Conservation (phyloP, 1,139 yeast species). For the Magnusiomyces clavatus region DNA sequence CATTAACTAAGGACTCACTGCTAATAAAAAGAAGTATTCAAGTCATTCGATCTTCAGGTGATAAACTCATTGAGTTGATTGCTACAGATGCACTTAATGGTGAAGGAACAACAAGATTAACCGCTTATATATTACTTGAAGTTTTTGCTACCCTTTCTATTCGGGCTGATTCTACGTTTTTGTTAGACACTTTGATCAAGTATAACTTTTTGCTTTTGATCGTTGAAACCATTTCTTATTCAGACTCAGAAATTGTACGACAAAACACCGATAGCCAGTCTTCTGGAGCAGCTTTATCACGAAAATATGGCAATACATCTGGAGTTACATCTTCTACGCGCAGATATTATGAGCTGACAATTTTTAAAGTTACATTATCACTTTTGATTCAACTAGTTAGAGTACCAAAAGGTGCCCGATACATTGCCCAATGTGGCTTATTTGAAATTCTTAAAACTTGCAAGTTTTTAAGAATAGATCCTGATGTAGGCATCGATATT, state of each 20-base stretch:
- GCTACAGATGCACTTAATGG: conserved; percentile 76
- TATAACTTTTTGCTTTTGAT: conserved; percentile 59
- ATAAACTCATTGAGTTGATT: conserved; percentile 52
- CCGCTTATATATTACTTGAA: conserved; percentile 67
- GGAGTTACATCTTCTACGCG: conserved; percentile 24
- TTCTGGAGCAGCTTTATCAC: too few relatives aligned
- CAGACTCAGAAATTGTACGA: conserved; percentile 51
- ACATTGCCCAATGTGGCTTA: conserved; percentile 61
- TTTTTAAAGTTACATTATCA: conserved; percentile 64
- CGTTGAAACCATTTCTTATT: conserved; percentile 48
- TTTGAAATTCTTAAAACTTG: conserved; percentile 55
- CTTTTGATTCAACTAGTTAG: conserved; percentile 69
- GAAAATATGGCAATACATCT: too few relatives aligned
- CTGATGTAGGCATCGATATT: conserved; percentile 64
- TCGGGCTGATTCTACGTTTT: conserved; percentile 43
- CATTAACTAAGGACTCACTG: conserved; percentile 1
- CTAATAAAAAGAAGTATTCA: conserved; percentile 25
- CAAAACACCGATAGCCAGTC: too few relatives aligned
- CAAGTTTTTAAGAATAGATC: conserved; percentile 57
- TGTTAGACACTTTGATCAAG: conserved; percentile 53
- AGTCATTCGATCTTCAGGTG: conserved; percentile 52
- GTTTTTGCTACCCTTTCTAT: conserved; percentile 55
- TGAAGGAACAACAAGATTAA: conserved; percentile 70
- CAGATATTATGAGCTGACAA: conserved; percentile 54
- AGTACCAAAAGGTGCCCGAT: conserved; percentile 67